Base-by-base conservation (phyloP, 495 filamentous ascomycete species). In the Echria macrotheca region DNA sequence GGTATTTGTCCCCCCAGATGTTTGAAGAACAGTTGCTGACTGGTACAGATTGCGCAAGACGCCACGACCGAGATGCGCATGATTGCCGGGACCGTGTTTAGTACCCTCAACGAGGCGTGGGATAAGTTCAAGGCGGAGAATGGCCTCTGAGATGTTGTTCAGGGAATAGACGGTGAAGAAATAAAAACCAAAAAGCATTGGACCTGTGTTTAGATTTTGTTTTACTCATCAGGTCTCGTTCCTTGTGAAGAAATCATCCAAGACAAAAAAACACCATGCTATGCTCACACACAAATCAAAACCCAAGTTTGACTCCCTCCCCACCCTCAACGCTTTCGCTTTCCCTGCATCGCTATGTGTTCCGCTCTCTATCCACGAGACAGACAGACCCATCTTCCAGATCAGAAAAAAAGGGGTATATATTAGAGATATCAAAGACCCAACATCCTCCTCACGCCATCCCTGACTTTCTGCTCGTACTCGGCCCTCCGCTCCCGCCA, bases 41-140 rank as follows among this genome's bases (percentile, higher is more conserved):
- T 44, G 5, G 18, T 36, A 49, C 61, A 98, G 93, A 82, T 98
- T 52, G 70, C 90, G 11, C 86, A 85, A 59, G 80, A 83, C 50
- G 90, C 93, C 23, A 91, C 81, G n/a, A 97, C 91, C 1, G 94
- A 97, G 67, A 87, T 95, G 51, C 80, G 78, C 35, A 95, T 98
- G 85, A 87, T 97, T 64, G 87, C 89, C 42, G 87, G 81, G 6
- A 81, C 84, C 5, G 93, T 98, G 14, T 98, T 98, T 58, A 85
- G 83, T 53, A 86, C 89, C 12, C 72, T 98, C 63, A 98, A 98
- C 61, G 94, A 97, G 68, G 89, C 90, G 5, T 98, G 93, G 93
- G 93, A 98, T 63, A 95, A 90, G 67, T 98, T 98, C 71, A 93
- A 91, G 69, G 73, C 74, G 49, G 91, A 98, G 60, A 96, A 97